Evolutionary conservation across 768 basidiomycete genomes (phyloP), one percentile per base, ranked within the genome.

Genomic region (Tulasnella sp.): DNA sequence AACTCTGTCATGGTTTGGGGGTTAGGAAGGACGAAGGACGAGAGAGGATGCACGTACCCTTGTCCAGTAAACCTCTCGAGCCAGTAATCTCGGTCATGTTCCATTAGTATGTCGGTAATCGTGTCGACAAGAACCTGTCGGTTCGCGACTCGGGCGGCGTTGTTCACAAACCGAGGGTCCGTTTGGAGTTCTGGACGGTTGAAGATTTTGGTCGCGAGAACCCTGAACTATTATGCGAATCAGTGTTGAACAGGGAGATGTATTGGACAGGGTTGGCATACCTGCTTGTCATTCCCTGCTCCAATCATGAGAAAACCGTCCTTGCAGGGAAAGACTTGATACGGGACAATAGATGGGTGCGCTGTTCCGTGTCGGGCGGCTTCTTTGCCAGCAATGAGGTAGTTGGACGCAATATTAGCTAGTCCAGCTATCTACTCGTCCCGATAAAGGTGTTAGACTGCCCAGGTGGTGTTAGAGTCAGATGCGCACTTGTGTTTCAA

Each of bases 281-380:
- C 86, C 77, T 89, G 88, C 62, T 79, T 83, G 66, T 94, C 80
- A 67, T 91, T 94, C 4, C 88, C 92, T 6, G 87, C 90, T 42
- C 90, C 91, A 62, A 96, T 82, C 93, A 96, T 94, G 59, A 96
- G 69, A 67, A 81, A 92, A 29, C 89, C 87, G 82, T 49, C 43
- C 51, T 43, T 60, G 52, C 55, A 62, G 58, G 59, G 61, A 36
- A 61, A 54, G n/a, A 67, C 87, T 68, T 92, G 87, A 70, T 93
- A 94, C 2, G 91, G 90, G 6, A 92, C 93, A 64, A 97, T 84
- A 15, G 88, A 91, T 12, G 93, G 87, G 67, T 97, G 93, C 0
- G 86, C 80, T 27, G 93, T 96, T n/a, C 93, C 93, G 67, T 89
- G 82, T 53, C 93, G 74, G 31, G 76, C 74, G 21, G 85, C 93